Percentiles rank a stretch among this genome's conserved stretches.
phyloP scores from a whole-genome alignment of 176 grass and related monocot species.

The Oryza glaberrima region DNA sequence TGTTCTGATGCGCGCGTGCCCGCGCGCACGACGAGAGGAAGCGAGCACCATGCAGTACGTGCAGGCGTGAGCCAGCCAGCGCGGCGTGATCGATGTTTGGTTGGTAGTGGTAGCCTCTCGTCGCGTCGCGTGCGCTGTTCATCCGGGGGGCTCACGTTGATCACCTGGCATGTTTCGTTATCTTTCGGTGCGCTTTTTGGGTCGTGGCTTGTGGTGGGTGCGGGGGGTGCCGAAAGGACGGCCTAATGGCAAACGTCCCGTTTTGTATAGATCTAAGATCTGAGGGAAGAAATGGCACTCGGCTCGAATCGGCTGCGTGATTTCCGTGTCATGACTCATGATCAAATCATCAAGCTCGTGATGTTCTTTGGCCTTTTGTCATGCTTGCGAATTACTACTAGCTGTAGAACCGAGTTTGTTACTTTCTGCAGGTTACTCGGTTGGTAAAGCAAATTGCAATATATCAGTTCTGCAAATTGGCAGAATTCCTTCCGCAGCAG shows the following conservation, averaged over 20 bases:
- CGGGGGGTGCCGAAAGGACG: slow-evolving; percentile 21
- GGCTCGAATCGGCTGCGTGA: not conserved
- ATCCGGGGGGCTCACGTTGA: not conserved
- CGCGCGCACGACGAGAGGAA: not conserved
- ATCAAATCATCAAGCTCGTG: not conserved
- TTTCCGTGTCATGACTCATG: not conserved
- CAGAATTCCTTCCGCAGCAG: slow-evolving; percentile 17
- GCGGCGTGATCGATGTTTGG: not conserved
- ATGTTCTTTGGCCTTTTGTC: not conserved
- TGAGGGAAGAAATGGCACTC: not conserved
- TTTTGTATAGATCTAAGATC: slow-evolving; percentile 34
- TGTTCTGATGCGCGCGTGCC: not conserved
- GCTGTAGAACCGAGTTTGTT: not conserved
- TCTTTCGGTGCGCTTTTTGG: not conserved
- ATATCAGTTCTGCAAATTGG: not conserved
- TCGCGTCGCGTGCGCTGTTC: not conserved
- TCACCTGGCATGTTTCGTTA: slow-evolving; percentile 2
- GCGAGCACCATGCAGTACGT: not conserved
- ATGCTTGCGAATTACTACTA: too few relatives aligned
- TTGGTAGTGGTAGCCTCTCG: not conserved
- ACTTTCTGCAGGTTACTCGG: not conserved
- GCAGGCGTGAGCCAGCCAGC: not conserved
- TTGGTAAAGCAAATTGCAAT: not conserved
- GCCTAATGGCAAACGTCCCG: slow-evolving; percentile 18
- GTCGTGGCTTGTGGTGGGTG: slow-evolving; percentile 7